phyloP scores from a whole-genome alignment of 2,329 filamentous ascomycete species.

The Fusarium transvaalense region DNA sequence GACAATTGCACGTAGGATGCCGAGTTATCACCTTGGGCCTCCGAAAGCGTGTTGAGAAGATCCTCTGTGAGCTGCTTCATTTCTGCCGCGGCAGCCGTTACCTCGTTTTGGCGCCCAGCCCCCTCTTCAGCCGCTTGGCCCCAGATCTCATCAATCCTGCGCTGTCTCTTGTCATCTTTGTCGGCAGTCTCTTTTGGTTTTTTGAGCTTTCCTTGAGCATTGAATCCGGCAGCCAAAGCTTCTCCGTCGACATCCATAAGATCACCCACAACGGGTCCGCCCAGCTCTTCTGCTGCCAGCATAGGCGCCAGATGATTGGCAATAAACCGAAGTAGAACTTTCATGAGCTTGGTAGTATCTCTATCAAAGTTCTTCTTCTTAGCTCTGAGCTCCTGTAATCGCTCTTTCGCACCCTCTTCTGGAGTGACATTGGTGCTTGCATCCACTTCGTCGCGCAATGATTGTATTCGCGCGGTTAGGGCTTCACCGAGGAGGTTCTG shows the following conservation, averaged over 20 bases:
- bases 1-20: slow-evolving; percentile 70
- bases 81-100: slow-evolving; percentile 65
- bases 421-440: slow-evolving; percentile 69
- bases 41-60: slow-evolving; percentile 69
- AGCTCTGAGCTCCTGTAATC: slow-evolving; percentile 69
- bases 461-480: slow-evolving; percentile 68
- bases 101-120: slow-evolving; percentile 58
- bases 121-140: slow-evolving; percentile 51
- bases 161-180: slow-evolving; percentile 66
- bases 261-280: slow-evolving; percentile 84
- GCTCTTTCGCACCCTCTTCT: slow-evolving; percentile 72
- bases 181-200: slow-evolving; percentile 57
- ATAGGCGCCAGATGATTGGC: slow-evolving; percentile 77
- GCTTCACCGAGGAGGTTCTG: slow-evolving; percentile 67
- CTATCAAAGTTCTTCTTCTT: slow-evolving; percentile 71
- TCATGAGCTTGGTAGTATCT: slow-evolving; percentile 71
- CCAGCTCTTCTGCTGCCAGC: slow-evolving; percentile 85
- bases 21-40: slow-evolving; percentile 66
- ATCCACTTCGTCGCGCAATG: slow-evolving; percentile 68
- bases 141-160: slow-evolving; percentile 75
- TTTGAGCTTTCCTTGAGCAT: slow-evolving; percentile 68
- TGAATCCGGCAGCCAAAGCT: slow-evolving; percentile 71
- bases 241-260: slow-evolving; percentile 73
- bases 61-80: slow-evolving; percentile 72
- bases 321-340: slow-evolving; percentile 77